phyloP scores from a whole-genome alignment of 2,329 filamentous ascomycete species.

The Penicillium sp. region DNA sequence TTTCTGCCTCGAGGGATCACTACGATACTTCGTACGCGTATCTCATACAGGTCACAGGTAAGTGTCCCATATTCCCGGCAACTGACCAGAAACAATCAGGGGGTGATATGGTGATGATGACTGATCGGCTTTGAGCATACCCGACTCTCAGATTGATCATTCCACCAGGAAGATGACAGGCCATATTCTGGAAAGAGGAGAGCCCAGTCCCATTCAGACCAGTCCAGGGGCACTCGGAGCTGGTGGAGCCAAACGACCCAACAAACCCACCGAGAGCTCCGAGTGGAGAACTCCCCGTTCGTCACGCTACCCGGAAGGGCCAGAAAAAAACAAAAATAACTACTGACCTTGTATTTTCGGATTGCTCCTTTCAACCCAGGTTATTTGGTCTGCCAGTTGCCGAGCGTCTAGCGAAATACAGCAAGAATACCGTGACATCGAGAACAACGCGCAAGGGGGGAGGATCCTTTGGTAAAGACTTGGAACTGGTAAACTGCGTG shows the following conservation, averaged over 20 bases:
- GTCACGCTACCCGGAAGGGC: background rate
- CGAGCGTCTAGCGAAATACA: background rate
- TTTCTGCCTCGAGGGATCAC: background rate
- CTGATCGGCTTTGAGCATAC: background rate
- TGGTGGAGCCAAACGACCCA: background rate
- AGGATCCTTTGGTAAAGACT: background rate
- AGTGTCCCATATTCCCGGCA: too few relatives aligned
- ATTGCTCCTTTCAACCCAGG: background rate
- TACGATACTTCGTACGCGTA: too few relatives aligned
- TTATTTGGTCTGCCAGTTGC: background rate
- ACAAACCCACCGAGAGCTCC: slow-evolving; percentile 2
- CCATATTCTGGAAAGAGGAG: background rate
- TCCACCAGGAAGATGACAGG: background rate
- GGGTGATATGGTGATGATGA: background rate
- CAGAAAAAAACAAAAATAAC: too few relatives aligned
- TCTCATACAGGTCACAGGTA: too few relatives aligned
- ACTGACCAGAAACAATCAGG: too few relatives aligned
- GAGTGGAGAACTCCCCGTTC: background rate
- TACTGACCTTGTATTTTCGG: too few relatives aligned
- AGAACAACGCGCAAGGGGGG: background rate
- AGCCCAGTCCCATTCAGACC: background rate
- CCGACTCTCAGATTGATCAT: background rate
- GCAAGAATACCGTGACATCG: background rate
- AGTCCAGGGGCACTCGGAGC: background rate
- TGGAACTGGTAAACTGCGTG: background rate